A percentile compares a stretch with the other conserved stretches of the same genome.
These are phyloP conservation scores for Ceratonia siliqua DNA, from an alignment of 306 rosid genomes.

Conservation along the genomic window DNA sequence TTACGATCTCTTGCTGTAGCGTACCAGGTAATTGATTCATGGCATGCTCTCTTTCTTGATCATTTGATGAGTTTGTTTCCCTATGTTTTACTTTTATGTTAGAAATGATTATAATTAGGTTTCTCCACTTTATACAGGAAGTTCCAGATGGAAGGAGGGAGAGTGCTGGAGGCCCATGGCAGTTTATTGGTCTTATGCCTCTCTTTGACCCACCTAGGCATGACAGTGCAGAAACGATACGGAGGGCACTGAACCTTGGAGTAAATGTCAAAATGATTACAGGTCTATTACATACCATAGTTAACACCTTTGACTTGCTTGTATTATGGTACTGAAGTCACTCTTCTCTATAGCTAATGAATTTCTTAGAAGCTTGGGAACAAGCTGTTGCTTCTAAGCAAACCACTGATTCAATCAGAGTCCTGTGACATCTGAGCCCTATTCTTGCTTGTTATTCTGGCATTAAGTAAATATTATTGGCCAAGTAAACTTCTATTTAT, in stretches of 20 bases:
- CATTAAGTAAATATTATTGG: background rate
- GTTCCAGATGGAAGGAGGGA: slow-evolving; percentile 95
- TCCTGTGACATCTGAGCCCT: background rate
- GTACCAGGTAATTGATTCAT: slow-evolving; percentile 65
- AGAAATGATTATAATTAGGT: background rate
- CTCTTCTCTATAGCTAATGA: background rate
- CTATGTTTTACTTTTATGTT: background rate
- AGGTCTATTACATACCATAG: slow-evolving; percentile 46
- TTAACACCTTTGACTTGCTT: slow-evolving; percentile 24
- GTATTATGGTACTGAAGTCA: background rate
- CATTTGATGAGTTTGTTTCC: background rate
- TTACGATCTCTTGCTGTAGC: slow-evolving; percentile 96
- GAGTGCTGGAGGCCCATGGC: slow-evolving; percentile 97
- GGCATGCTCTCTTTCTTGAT: slow-evolving; percentile 12
- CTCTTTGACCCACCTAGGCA: slow-evolving; percentile 99
- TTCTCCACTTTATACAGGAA: slow-evolving; percentile 63
- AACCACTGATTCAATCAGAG: background rate
- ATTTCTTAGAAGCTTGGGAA: background rate
- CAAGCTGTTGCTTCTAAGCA: background rate
- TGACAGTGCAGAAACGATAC: slow-evolving; percentile 97
- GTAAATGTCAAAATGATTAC: slow-evolving; percentile 98
- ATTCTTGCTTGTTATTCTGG: background rate
- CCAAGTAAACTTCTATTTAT: background rate
- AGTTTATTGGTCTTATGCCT: slow-evolving; percentile 91
- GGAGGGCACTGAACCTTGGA: slow-evolving; percentile 96